Evolutionary conservation across 176 grass and related monocot genomes (phyloP).

Genomic region (Oryza glumipatula): DNA sequence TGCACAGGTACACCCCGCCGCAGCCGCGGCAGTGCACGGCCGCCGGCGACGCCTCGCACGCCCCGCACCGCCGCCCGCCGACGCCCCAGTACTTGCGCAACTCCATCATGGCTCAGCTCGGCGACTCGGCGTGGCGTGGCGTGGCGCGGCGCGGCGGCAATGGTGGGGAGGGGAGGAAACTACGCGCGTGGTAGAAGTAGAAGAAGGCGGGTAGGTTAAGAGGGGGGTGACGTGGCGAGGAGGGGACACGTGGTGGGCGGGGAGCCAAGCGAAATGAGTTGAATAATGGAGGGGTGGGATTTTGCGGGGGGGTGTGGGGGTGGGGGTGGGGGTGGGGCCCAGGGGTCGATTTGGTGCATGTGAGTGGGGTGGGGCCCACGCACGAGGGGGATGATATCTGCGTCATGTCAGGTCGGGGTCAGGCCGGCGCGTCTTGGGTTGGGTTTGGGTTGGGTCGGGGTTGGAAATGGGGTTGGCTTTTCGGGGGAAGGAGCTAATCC

Average conservation of each 20-base stretch:
- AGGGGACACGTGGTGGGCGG: slow-evolving; percentile 36
- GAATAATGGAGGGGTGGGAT: not conserved
- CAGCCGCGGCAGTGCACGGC: slow-evolving; percentile 61
- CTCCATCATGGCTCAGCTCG: slow-evolving; percentile 19
- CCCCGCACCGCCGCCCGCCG: slow-evolving; percentile 43
- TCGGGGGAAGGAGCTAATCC: slow-evolving; percentile 31
- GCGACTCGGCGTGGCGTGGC: not conserved
- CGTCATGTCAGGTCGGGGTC: slow-evolving; percentile 2
- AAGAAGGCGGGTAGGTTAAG: not conserved
- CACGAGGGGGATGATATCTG: slow-evolving; percentile 13
- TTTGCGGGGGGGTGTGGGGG: not conserved
- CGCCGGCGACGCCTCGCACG: slow-evolving; percentile 52
- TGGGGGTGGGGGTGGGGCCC: not conserved
- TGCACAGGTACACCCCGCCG: slow-evolving; percentile 53
- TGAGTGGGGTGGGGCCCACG: slow-evolving; percentile 39
- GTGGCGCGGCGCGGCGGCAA: not conserved
- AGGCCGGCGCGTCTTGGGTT: not conserved
- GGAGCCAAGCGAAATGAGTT: slow-evolving; percentile 47
- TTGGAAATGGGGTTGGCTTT: slow-evolving; percentile 26
- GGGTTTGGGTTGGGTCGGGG: not conserved
- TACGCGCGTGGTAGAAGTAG: slow-evolving; percentile 39
- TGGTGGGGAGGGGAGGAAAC: not conserved
- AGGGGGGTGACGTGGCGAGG: slow-evolving; percentile 25
- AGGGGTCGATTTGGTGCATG: slow-evolving; percentile 21
- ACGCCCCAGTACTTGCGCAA: slow-evolving; percentile 56